Conservation (phyloP, 331 rosid species). For the Acacia concinna region DNA sequence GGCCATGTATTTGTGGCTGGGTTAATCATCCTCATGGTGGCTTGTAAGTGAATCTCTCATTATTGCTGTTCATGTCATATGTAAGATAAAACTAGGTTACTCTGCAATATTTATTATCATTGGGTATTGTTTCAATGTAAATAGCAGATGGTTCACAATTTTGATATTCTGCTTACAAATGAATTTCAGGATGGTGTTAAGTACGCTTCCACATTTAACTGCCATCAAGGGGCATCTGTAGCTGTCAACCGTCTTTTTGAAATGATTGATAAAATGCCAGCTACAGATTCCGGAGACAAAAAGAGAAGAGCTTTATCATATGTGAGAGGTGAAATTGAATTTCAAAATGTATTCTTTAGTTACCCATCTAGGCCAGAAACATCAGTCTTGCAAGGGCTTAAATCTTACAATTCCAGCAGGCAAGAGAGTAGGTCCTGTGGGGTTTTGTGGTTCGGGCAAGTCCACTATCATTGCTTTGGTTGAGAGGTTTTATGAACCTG, state of each 20-base stretch:
- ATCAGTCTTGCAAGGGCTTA: slow-evolving; percentile 64
- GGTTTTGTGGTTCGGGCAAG: slow-evolving; percentile 92
- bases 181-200: slow-evolving; percentile 75
- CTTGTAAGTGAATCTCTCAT: slow-evolving; percentile 57
- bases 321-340: slow-evolving; percentile 77
- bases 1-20: slow-evolving; percentile 87
- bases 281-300: slow-evolving; percentile 70
- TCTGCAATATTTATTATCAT: background rate
- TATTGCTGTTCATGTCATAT: background rate
- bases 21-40: slow-evolving; percentile 89
- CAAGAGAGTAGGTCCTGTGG: slow-evolving; percentile 75
- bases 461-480: slow-evolving; percentile 80
- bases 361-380: slow-evolving; percentile 84
- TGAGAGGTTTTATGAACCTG: slow-evolving; percentile 89
- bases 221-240: slow-evolving; percentile 68
- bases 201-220: slow-evolving; percentile 90
- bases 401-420: slow-evolving; percentile 77
- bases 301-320: slow-evolving; percentile 80
- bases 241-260: slow-evolving; percentile 74
- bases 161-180: slow-evolving; percentile 20
- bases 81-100: background rate
- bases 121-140: too few relatives aligned
- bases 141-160: too few relatives aligned
- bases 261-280: slow-evolving; percentile 70
- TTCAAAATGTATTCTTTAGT: slow-evolving; percentile 56